Base-by-base conservation (phyloP, 345 rosid species). In the Viola odorata region DNA sequence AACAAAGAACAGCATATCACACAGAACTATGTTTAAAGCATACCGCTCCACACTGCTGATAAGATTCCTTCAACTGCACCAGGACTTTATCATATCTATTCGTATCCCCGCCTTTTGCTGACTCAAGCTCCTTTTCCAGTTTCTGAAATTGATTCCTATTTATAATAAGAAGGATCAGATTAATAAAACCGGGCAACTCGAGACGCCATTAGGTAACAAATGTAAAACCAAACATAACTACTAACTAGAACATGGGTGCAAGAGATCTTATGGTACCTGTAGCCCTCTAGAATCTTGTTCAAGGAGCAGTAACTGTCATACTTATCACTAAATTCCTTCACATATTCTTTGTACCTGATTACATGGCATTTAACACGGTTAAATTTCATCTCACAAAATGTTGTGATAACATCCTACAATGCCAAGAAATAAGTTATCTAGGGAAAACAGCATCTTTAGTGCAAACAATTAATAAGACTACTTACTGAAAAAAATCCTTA, bases 401-500 rank as follows among this genome's bases (percentile, higher is more conserved):
- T 6, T 55, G 56, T 39, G 60, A 61, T 14, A 44, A 37, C 38
- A 50, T 38, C 60, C 40, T 8, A 58, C 37, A 36, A 50, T 57
- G 57, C 66, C 14, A 53, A 56, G 14, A 6, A 7, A 16, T 8
- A 54, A 17, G 51, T 7, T 50, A 17, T 41, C 50, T 53, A 44
- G 57, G n/a, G 37, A 61, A 52, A 50, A 15, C 41, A 16, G 37
- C 3, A 51, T 15, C 55, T 49, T 14, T 36, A 55, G 62, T n/a
- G 44, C 12, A 57, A 62, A 48, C n/a, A 37, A 40, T 13, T 14
- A 53, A 63, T 13, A 38, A 6, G 51, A 67, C 41, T 62, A 84
- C 99, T 78, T 77, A 94, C 99, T 90, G 97, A 57, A 81, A 60
- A 49, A 72, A 75, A 73, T 86, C 96, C 76, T 72, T 83, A 59